Evolutionary conservation across 441 rosid species (phyloP).

Genomic region (Metrosideros polymorpha): DNA sequence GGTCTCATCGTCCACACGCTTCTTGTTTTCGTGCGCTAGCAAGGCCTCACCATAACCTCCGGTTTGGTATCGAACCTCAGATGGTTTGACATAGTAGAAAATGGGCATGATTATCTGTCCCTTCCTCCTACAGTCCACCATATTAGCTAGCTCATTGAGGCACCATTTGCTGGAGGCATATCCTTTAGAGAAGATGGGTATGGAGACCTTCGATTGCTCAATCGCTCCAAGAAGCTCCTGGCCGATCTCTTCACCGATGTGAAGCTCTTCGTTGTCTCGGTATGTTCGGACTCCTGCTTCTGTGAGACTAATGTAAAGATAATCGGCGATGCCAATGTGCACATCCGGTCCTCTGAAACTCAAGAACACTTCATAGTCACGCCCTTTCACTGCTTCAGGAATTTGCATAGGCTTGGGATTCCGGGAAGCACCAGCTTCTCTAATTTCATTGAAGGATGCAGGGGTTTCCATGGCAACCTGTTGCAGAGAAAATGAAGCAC

Average conservation of each 20-base stretch:
- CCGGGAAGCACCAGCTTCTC: neutral
- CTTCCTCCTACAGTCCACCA: neutral
- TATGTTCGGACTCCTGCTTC: too few species aligned
- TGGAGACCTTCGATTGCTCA: neutral
- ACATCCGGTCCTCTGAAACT: too few species aligned
- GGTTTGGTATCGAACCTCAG: neutral
- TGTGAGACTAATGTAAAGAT: too few species aligned
- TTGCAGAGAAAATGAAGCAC: neutral
- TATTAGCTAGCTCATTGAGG: too few species aligned
- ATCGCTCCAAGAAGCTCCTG: neutral
- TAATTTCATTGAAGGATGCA: neutral
- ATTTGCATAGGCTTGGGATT: too few species aligned
- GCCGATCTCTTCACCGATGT: neutral
- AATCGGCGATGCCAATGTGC: too few species aligned
- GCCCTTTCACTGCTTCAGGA: too few species aligned
- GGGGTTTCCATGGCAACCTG: rapidly evolving
- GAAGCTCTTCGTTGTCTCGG: too few species aligned
- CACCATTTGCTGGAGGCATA: neutral
- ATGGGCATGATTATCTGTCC: neutral
- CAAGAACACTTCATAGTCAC: too few species aligned
- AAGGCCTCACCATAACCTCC: neutral
- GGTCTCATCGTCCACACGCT: neutral
- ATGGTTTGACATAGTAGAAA: neutral
- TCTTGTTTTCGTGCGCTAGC: neutral
- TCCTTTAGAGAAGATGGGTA: neutral